Percentiles rank a stretch among this genome's conserved stretches.
Evolutionary conservation across 768 basidiomycete genomes (phyloP).

Genomic region (Suillus ampliporus): DNA sequence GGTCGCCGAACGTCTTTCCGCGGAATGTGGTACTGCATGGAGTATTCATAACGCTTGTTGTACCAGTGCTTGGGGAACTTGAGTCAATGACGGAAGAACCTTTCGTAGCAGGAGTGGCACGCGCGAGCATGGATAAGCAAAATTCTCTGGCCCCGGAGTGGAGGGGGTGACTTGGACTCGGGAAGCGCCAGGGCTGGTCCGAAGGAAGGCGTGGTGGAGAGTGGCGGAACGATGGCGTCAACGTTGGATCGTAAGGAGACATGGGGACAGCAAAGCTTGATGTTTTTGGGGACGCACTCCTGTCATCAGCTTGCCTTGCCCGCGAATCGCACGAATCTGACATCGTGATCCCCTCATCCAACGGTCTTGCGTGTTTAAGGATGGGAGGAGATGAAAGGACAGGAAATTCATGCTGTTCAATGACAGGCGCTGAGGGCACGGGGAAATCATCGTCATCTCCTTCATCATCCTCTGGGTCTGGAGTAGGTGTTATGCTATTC

Average conservation of each 20-base stretch:
- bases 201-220: constrained; percentile 76
- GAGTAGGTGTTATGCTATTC: constrained; percentile 13
- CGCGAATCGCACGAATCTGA: constrained; percentile 10
- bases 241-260: constrained; percentile 78
- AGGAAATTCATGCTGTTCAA: constrained; percentile 32
- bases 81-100: constrained; percentile 29
- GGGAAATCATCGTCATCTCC: constrained; percentile 19
- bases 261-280: constrained; percentile 49
- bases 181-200: constrained; percentile 83
- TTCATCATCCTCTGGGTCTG: constrained; percentile 14
- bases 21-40: constrained; percentile 32
- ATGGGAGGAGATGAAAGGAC: constrained; percentile 23
- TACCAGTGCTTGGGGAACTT: constrained; percentile 36
- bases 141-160: constrained; percentile 69
- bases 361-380: constrained; percentile 5
- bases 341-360: constrained; percentile 8
- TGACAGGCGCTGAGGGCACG: constrained; percentile 29
- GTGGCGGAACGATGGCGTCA: constrained; percentile 80
- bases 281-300: constrained; percentile 30
- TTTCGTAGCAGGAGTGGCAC: constrained; percentile 56
- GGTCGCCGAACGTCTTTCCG: constrained; percentile 33
- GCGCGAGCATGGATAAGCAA: constrained; percentile 67
- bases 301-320: constrained; percentile 13
- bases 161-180: constrained; percentile 79
- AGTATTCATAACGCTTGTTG: constrained; percentile 36